These are phyloP conservation scores for Smallanthus sonchifolius DNA, from an alignment of 129 eudicot genomes.

Conservation along the genomic window DNA sequence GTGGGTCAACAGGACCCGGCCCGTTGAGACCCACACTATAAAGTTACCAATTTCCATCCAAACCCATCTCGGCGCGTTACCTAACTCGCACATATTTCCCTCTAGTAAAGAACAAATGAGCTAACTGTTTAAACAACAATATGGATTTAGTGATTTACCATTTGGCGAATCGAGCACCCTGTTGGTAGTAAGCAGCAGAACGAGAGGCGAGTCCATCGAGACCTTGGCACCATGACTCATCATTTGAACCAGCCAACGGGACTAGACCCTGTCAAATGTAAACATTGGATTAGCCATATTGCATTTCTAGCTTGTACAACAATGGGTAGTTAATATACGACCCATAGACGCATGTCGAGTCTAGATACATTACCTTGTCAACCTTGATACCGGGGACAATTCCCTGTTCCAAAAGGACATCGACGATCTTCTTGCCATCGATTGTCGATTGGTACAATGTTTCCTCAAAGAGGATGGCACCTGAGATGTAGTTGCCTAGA, in stretches of 20 bases:
- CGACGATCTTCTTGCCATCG: constrained; percentile 61
- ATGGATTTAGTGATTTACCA: constrained; percentile 32
- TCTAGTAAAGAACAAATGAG: neutral
- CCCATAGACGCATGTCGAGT: neutral
- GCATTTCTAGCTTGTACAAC: neutral
- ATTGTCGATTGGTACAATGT: constrained; percentile 65
- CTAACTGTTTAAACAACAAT: neutral
- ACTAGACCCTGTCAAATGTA: constrained; percentile 56
- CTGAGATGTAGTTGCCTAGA: constrained; percentile 66
- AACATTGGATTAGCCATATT: neutral
- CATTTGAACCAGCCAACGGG: constrained; percentile 71
- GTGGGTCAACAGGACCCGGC: neutral
- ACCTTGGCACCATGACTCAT: constrained; percentile 93
- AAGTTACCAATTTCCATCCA: neutral
- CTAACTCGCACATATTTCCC: neutral
- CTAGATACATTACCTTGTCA: constrained; percentile 51
- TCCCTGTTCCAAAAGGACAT: constrained; percentile 47
- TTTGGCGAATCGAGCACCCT: constrained; percentile 77
- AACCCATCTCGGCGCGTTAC: neutral
- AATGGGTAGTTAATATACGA: neutral
- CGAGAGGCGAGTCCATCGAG: constrained; percentile 83
- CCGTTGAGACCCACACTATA: neutral
- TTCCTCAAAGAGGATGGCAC: constrained; percentile 76
- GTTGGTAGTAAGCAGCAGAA: constrained; percentile 82
- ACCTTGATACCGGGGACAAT: constrained; percentile 62